These are phyloP conservation scores for Boletus pseudopeckii DNA, from an alignment of 768 basidiomycete species.

Conservation along the genomic window DNA sequence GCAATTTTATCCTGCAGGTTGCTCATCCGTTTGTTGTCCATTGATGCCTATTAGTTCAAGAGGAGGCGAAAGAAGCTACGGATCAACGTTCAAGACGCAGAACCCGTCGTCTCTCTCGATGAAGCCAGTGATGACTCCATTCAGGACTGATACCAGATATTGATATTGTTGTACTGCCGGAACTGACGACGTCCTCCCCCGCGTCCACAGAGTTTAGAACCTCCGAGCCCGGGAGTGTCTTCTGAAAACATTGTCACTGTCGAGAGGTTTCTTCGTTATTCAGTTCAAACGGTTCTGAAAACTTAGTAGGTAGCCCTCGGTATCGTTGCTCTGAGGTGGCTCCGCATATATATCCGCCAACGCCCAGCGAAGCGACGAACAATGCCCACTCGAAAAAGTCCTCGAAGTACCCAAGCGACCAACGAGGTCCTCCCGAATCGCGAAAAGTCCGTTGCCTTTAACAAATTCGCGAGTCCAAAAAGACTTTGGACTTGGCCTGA, in stretches of 20 bases:
- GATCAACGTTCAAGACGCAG: background rate
- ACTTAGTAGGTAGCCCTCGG: background rate
- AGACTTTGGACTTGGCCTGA: background rate
- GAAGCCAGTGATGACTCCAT: background rate
- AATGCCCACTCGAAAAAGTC: background rate
- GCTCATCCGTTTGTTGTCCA: background rate
- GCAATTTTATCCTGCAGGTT: background rate
- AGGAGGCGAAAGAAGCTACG: conserved; percentile 26
- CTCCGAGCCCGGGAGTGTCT: background rate
- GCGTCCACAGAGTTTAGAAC: background rate
- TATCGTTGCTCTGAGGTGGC: background rate
- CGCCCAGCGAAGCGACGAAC: background rate
- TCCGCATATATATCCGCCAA: conserved; percentile 19
- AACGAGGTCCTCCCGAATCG: conserved; percentile 1
- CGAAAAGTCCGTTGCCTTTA: conserved; percentile 25
- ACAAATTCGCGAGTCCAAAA: conserved; percentile 16
- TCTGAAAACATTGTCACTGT: conserved; percentile 20
- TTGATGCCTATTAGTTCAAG: conserved; percentile 16
- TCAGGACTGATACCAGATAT: conserved; percentile 18
- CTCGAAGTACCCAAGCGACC: background rate
- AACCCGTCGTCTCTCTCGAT: background rate
- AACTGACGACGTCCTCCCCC: conserved; percentile 3
- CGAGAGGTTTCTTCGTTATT: conserved; percentile 23
- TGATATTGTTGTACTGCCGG: conserved; percentile 15
- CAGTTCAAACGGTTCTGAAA: background rate